phyloP scores from a whole-genome alignment of 495 filamentous ascomycete genomes.

The Neurospora sp. region DNA sequence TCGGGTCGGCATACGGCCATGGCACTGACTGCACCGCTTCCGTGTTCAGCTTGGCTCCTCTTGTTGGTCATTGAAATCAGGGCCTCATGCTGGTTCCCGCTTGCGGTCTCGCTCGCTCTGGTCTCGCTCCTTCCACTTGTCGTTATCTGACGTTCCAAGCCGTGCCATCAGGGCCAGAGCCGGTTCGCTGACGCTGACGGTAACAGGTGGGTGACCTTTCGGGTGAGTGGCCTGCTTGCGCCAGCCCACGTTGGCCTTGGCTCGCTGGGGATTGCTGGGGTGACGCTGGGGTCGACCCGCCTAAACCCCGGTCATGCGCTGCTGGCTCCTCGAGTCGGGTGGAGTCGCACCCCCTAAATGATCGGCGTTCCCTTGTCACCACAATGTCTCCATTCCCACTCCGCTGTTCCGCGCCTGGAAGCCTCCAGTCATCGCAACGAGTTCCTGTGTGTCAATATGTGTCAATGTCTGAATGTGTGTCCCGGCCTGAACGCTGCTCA shows the following conservation, averaged over 20 bases:
- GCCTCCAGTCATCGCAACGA: constrained; percentile 1
- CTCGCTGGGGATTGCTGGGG: neutral
- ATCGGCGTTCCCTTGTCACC: constrained; percentile 12
- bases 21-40: neutral
- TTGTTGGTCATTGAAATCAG: neutral
- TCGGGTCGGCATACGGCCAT: neutral
- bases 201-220: neutral
- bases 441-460: neutral
- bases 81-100: neutral
- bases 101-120: neutral
- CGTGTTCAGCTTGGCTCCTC: neutral
- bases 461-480: neutral
- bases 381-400: neutral
- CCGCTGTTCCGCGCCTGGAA: neutral
- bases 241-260: neutral
- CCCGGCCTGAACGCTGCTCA: neutral
- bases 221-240: neutral
- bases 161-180: neutral
- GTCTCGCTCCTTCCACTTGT: constrained; percentile 5
- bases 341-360: constrained; percentile 2
- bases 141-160: constrained; percentile 28
- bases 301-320: neutral
- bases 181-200: neutral
- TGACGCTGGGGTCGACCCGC: neutral
- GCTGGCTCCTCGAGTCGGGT: neutral